A percentile compares a stretch with the other conserved stretches of the same genome.
Conservation (phyloP, 305 asterid species). For the Coffea humblotiana region DNA sequence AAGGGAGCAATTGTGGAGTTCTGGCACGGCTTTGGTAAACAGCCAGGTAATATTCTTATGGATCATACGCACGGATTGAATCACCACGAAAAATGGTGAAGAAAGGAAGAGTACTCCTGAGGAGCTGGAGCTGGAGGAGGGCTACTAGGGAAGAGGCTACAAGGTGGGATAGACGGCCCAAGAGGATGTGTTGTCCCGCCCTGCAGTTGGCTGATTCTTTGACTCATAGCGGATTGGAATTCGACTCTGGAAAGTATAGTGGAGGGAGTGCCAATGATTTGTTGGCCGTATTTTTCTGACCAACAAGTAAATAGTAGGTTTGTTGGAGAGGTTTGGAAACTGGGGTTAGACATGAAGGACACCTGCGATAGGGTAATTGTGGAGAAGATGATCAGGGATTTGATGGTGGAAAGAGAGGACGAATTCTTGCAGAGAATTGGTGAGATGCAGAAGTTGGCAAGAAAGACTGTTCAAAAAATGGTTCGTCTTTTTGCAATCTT, state of each 20-base stretch:
- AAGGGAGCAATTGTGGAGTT: conserved; percentile 43
- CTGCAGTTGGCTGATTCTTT: conserved; percentile 56
- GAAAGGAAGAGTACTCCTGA: neutral
- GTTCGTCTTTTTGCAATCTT: conserved; percentile 45
- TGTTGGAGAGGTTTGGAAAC: conserved; percentile 51
- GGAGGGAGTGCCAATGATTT: conserved; percentile 71
- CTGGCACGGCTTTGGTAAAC: conserved; percentile 60
- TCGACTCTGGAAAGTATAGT: conserved; percentile 58
- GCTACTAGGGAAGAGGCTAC: conserved; percentile 52
- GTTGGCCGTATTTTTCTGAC: conserved; percentile 72
- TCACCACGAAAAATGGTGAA: conserved; percentile 24
- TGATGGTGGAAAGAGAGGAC: conserved; percentile 54
- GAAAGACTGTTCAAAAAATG: conserved; percentile 43
- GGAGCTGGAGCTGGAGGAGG: conserved; percentile 20
- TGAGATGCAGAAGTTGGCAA: conserved; percentile 45
- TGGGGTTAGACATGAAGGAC: conserved; percentile 85
- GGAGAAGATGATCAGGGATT: conserved; percentile 49
- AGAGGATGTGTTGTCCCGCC: conserved; percentile 66
- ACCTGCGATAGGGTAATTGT: conserved; percentile 52
- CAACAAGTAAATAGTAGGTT: conserved; percentile 69
- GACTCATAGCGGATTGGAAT: conserved; percentile 81
- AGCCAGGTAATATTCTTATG: conserved; percentile 56
- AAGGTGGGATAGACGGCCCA: conserved; percentile 76
- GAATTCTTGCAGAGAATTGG: conserved; percentile 46
- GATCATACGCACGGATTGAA: conserved; percentile 58